A percentile compares a stretch with the other conserved stretches of the same genome.
phyloP scores from a whole-genome alignment of 495 filamentous ascomycete species.

The Talaromyces trachyspermus region DNA sequence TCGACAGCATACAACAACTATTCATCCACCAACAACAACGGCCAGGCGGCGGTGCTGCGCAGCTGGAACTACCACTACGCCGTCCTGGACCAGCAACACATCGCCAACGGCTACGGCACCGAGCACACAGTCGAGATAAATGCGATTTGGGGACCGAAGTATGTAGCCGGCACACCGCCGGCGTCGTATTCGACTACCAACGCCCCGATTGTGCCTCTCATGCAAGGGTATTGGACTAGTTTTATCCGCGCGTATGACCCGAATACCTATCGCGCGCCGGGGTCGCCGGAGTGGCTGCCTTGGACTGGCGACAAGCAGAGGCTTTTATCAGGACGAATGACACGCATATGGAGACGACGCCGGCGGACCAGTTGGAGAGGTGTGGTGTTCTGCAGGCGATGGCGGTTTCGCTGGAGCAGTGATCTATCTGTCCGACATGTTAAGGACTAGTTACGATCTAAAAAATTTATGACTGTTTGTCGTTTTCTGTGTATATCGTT shows the following conservation, averaged over 20 bases:
- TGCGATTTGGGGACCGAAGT: conserved; percentile 51
- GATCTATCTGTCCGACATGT: conserved; percentile 8
- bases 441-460: too few species aligned
- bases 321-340: conserved; percentile 49
- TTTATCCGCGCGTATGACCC: conserved; percentile 61
- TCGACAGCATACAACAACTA: conserved; percentile 30
- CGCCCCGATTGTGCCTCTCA: conserved; percentile 42
- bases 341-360: conserved; percentile 52
- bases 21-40: conserved; percentile 23
- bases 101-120: conserved; percentile 48
- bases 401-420: conserved; percentile 45
- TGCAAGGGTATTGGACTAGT: conserved; percentile 63
- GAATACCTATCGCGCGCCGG: conserved; percentile 41
- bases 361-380: conserved; percentile 32
- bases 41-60: too few species aligned
- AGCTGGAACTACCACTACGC: conserved; percentile 62
- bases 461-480: not conserved
- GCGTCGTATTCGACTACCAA: conserved; percentile 48
- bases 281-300: conserved; percentile 41
- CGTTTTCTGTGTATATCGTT: too few species aligned
- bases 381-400: conserved; percentile 50
- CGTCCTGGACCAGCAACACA: conserved; percentile 45
- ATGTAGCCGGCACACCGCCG: conserved; percentile 36
- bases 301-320: conserved; percentile 32
- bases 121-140: conserved; percentile 55